Percentiles rank a stretch among this genome's conserved stretches.
Conservation (phyloP, 352 stramenopile species). For the Thraustochytrium striatum region DNA sequence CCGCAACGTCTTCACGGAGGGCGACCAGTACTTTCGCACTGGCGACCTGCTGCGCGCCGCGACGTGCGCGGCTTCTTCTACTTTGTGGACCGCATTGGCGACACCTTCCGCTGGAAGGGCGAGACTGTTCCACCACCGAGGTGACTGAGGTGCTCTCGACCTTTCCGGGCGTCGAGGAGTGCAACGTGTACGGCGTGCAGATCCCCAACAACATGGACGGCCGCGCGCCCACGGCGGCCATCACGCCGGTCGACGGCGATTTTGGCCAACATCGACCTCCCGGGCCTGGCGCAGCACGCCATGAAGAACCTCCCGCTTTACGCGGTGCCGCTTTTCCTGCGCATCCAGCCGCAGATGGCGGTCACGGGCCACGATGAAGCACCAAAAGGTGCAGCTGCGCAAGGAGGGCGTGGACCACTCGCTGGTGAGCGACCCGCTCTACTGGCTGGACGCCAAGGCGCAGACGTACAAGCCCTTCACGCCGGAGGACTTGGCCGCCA, state of each 20-base stretch:
- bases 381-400: slow-evolving; percentile 78
- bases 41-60: slow-evolving; percentile 79
- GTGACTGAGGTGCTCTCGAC: slow-evolving; percentile 70
- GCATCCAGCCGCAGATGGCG: slow-evolving; percentile 66
- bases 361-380: slow-evolving; percentile 84
- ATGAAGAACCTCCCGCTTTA: slow-evolving; percentile 59
- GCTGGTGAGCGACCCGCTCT: slow-evolving; percentile 53
- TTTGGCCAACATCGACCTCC: slow-evolving; percentile 60
- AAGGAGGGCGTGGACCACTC: slow-evolving; percentile 71
- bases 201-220: slow-evolving; percentile 58
- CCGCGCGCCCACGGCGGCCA: slow-evolving; percentile 71
- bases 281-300: slow-evolving; percentile 46
- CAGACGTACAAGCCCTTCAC: slow-evolving; percentile 29
- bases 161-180: slow-evolving; percentile 66
- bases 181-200: slow-evolving; percentile 55
- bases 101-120: slow-evolving; percentile 88
- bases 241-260: slow-evolving; percentile 55
- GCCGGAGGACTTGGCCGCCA: slow-evolving; percentile 13
- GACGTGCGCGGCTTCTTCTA: slow-evolving; percentile 71
- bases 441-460: slow-evolving; percentile 22
- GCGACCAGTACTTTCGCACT: slow-evolving; percentile 80
- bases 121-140: slow-evolving; percentile 86
- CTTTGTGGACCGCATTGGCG: slow-evolving; percentile 81
- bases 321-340: slow-evolving; percentile 74
- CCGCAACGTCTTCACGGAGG: slow-evolving; percentile 65